Conservation (phyloP, 441 rosid genomes). For the Mallotus repandus region DNA sequence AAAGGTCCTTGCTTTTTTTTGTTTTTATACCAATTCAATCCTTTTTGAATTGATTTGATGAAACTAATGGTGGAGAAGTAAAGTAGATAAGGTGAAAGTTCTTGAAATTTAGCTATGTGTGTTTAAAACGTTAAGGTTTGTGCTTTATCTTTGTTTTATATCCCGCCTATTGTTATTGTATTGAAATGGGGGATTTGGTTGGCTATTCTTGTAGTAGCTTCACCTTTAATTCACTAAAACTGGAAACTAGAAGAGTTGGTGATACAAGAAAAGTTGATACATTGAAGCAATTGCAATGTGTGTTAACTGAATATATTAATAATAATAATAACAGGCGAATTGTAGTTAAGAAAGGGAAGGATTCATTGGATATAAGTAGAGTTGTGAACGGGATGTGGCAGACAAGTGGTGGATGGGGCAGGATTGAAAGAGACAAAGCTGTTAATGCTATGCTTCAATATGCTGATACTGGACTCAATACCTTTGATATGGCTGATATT, state of each 20-base stretch:
- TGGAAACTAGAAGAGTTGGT: slow-evolving; percentile 24
- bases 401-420: slow-evolving; percentile 65
- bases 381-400: slow-evolving; percentile 76
- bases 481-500: slow-evolving; percentile 69
- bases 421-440: slow-evolving; percentile 42
- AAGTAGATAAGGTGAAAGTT: slow-evolving; percentile 14
- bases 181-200: slow-evolving; percentile 40
- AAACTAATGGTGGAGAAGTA: slow-evolving; percentile 20
- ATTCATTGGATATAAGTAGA: slow-evolving; percentile 48
- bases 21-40: background rate
- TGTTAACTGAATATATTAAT: slow-evolving; percentile 32
- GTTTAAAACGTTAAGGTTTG: too few species aligned
- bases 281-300: slow-evolving; percentile 34
- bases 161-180: background rate
- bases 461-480: slow-evolving; percentile 54
- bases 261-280: slow-evolving; percentile 18
- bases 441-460: slow-evolving; percentile 55
- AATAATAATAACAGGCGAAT: slow-evolving; percentile 37
- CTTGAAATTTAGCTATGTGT: background rate
- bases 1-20: background rate
- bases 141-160: background rate
- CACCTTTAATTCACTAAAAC: slow-evolving; percentile 25
- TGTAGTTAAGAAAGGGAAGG: slow-evolving; percentile 52
- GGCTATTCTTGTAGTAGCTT: slow-evolving; percentile 32
- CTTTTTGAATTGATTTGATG: background rate